Evolutionary conservation across 2,329 filamentous ascomycete genomes (phyloP), one percentile per base, ranked within the genome.

Genomic region (Cladophialophora carrionii): DNA sequence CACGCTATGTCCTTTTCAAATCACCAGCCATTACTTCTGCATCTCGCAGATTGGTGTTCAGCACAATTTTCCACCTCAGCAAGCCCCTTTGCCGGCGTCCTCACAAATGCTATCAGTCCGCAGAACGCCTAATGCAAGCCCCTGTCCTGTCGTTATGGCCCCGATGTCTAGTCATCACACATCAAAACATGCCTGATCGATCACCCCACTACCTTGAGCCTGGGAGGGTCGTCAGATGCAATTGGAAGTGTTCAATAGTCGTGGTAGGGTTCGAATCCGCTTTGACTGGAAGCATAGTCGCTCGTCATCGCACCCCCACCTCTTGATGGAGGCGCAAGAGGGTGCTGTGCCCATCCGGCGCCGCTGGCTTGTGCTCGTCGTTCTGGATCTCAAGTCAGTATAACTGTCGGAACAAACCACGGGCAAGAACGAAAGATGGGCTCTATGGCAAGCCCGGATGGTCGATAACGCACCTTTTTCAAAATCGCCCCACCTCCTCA

Each of bases 401-500:
- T 12, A 55, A 22, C 7, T 46, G 26, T 12, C 43, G 41, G 48
- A 37, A 41, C 26, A 55, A 32, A 29, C 4, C 8, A 20, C 37
- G 37, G 37, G 17, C 37, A n/a, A 52, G 9, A 17, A 6, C 14
- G n/a, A 12, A 4, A 26, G 26, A 2, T 17, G 29, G 14, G 7
- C 37, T 8, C 8, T 29, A 26, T 4, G 17, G 32, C n/a, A 37
- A 48, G 48, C 7, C 20, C 26, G 29, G 14, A 24, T 12, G 52
- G 8, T 7, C 31, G 29, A 54, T 0, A 54, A 26, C 77, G 76
- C 81, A 84, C 86, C 88, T 77, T 85, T 86, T 82, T 99, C 95
- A 76, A 98, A 99, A 79, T 99, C 95, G 69, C 89, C 90, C 95
- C 95, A 99, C 72, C 95, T 83, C 84, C 96, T 97, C 95, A 99